These are phyloP conservation scores for Rhizopogon rudus DNA, from an alignment of 768 basidiomycete genomes.

Conservation along the genomic window DNA sequence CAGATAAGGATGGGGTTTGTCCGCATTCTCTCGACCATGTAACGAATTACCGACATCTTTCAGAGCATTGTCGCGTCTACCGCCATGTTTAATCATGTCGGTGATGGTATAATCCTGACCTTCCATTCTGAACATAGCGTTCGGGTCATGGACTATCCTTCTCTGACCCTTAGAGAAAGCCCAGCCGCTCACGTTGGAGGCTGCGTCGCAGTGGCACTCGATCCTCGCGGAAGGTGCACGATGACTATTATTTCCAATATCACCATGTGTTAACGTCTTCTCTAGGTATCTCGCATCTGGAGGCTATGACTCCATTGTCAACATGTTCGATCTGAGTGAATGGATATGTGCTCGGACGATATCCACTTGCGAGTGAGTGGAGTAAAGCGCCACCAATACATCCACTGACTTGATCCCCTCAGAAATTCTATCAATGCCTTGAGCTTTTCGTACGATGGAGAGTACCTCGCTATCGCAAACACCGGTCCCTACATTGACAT, in stretches of 20 bases:
- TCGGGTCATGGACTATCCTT: slow-evolving; percentile 67
- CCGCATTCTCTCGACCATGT: not conserved
- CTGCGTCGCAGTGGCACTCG: slow-evolving; percentile 70
- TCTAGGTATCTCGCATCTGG: slow-evolving; percentile 72
- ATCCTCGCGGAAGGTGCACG: slow-evolving; percentile 68
- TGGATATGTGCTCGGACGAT: slow-evolving; percentile 80
- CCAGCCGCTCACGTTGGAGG: slow-evolving; percentile 77
- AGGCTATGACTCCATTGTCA: slow-evolving; percentile 78
- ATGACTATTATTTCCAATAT: not conserved
- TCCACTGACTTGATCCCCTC: slow-evolving; percentile 1
- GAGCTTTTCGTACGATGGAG: slow-evolving; percentile 81
- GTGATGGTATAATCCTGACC: slow-evolving; percentile 66
- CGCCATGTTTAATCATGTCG: slow-evolving; percentile 71
- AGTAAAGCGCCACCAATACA: too few species aligned
- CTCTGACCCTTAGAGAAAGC: slow-evolving; percentile 51
- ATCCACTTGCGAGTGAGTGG: slow-evolving; percentile 72
- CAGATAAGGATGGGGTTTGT: slow-evolving; percentile 26
- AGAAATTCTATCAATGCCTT: slow-evolving; percentile 69
- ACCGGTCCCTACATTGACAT: slow-evolving; percentile 74
- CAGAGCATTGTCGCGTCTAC: slow-evolving; percentile 53
- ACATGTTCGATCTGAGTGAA: slow-evolving; percentile 73
- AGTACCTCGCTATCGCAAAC: slow-evolving; percentile 75
- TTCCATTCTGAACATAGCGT: slow-evolving; percentile 61
- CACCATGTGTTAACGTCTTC: not conserved
- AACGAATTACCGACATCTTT: not conserved